Conservation (phyloP, 2,329 filamentous ascomycete genomes). For the Alternaria triticimaculans region DNA sequence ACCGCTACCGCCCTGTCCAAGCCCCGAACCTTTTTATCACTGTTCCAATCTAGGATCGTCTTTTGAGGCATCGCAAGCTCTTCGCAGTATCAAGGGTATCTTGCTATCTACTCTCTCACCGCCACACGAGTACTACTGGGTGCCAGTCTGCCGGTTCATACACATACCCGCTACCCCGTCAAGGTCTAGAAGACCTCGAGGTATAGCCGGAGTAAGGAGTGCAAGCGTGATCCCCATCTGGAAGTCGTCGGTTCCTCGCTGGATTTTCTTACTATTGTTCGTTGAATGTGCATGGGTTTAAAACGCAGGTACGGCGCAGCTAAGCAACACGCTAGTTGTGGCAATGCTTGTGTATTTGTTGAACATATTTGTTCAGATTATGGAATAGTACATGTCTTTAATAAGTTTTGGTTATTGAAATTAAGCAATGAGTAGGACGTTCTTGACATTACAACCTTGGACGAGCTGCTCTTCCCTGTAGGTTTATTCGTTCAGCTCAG, state of each 20-base stretch:
- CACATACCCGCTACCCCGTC: background rate
- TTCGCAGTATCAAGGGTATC: too few relatives aligned
- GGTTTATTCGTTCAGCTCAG: background rate
- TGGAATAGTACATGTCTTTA: rapidly evolving
- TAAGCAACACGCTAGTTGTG: background rate
- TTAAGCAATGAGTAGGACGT: background rate
- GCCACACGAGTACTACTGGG: background rate
- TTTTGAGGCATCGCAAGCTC: too few relatives aligned
- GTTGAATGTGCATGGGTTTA: background rate
- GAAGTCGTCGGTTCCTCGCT: background rate
- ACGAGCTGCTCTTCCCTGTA: background rate
- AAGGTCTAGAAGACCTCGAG: background rate
- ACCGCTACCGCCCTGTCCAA: background rate
- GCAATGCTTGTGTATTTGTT: background rate
- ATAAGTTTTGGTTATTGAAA: background rate
- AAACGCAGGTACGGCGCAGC: background rate
- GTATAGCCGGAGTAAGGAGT: background rate
- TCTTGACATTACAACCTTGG: background rate
- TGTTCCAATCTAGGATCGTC: background rate
- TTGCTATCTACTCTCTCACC: too few relatives aligned
- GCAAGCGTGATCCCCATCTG: background rate
- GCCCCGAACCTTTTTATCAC: background rate
- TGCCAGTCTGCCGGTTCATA: background rate
- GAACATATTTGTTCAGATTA: rapidly evolving
- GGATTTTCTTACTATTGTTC: background rate